phyloP scores from a whole-genome alignment of 768 basidiomycete species.

The Termitomyces sp. region DNA sequence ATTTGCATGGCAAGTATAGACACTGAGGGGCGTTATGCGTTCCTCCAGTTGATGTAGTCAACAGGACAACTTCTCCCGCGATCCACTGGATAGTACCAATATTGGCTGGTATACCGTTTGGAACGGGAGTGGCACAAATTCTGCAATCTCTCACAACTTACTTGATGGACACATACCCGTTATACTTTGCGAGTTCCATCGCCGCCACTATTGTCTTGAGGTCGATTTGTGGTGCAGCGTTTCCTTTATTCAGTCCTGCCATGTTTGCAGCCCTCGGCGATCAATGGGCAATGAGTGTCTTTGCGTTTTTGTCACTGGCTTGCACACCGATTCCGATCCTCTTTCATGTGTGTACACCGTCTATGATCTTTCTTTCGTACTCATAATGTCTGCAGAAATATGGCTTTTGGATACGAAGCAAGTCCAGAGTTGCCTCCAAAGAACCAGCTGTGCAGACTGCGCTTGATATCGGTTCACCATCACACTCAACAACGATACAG shows the following conservation, averaged over 20 bases:
- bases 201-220: slow-evolving; percentile 66
- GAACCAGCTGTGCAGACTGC: slow-evolving; percentile 16
- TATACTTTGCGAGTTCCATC: slow-evolving; percentile 64
- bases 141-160: slow-evolving; percentile 63
- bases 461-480: slow-evolving; percentile 1
- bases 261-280: slow-evolving; percentile 51
- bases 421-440: slow-evolving; percentile 39
- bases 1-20: slow-evolving; percentile 49
- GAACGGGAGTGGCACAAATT: slow-evolving; percentile 56
- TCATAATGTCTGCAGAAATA: slow-evolving; percentile 34
- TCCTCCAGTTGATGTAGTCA: not conserved
- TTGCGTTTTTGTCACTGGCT: slow-evolving; percentile 42
- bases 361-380: not conserved
- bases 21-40: not conserved
- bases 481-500: slow-evolving; percentile 9
- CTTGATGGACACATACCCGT: slow-evolving; percentile 65
- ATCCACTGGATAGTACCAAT: slow-evolving; percentile 67
- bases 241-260: slow-evolving; percentile 51
- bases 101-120: slow-evolving; percentile 63
- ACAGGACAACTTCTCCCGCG: slow-evolving; percentile 43
- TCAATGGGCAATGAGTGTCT: slow-evolving; percentile 49
- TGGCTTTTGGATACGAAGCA: slow-evolving; percentile 40
- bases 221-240: slow-evolving; percentile 55
- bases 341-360: slow-evolving; percentile 40
- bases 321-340: slow-evolving; percentile 54